Conservation (phyloP, 164 flowering plant genomes). For the Piper longum region DNA sequence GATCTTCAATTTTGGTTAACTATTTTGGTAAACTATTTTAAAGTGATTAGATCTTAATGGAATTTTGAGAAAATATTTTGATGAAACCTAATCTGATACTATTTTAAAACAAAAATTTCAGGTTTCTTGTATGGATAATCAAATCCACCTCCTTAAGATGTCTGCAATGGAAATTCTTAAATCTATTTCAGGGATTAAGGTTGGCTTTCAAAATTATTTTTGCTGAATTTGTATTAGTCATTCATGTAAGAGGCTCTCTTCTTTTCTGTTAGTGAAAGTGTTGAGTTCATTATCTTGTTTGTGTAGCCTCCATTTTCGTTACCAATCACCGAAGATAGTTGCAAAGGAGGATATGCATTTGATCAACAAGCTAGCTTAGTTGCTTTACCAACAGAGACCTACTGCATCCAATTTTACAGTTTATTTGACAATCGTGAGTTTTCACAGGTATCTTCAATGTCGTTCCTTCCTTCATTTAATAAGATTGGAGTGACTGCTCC, state of each 20-base stretch:
- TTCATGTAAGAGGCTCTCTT: no score
- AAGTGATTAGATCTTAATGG: no score
- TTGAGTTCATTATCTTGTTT: no score
- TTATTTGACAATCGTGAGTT: constrained; percentile 59
- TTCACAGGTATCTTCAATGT: constrained; percentile 41
- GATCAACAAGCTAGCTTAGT: constrained; percentile 42
- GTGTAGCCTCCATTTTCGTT: constrained; percentile 61
- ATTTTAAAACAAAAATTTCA: no score
- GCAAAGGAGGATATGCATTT: constrained; percentile 28
- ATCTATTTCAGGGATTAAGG: constrained; percentile 89
- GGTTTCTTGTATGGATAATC: constrained; percentile 96
- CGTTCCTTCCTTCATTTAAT: background rate
- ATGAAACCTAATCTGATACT: no score
- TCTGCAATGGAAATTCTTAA: constrained; percentile 64
- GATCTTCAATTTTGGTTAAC: no score
- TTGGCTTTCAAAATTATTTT: no score
- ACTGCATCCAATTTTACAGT: constrained; percentile 71
- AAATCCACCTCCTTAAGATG: constrained; percentile 73
- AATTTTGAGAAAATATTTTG: no score
- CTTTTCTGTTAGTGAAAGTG: no score
- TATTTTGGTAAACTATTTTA: no score
- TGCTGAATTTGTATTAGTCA: no score
- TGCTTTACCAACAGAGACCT: constrained; percentile 59
- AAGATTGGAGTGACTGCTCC: background rate
- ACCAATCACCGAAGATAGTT: constrained; percentile 29